Evolutionary conservation across 1,284 basidiomycete species (phyloP), one percentile per base, ranked within the genome.

Genomic region (Boletus calvinii): DNA sequence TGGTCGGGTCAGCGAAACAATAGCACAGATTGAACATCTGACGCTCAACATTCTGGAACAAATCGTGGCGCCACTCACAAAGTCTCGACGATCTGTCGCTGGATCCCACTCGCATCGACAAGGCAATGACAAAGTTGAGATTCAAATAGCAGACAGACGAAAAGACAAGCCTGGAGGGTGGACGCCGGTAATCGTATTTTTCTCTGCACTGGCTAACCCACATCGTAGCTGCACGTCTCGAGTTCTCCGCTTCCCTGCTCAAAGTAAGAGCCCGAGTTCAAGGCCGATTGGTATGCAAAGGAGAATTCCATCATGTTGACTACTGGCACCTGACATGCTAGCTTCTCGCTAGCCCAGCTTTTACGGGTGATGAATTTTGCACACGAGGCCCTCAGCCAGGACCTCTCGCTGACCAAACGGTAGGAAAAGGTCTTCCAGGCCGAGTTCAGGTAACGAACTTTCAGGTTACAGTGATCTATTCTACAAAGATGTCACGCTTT

Each of bases 401-500:
- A 74, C 17, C 68, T 81, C 18, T 78, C 84, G 0, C 71, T 77
- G 2, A 92, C 89, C 5, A 92, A 91, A 69, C 74, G 89, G 88
- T 87, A 58, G 37, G 64, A n/a, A 4, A 13, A 31, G 35, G 15
- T 13, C 41, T 31, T 36, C 6, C 15, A 6, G 6, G 26, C 11
- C 4, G n/a, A 32, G 4, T 35, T 38, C 37, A 42, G 37, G 30
- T 37, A 17, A 41, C 35, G 5, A 41, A 63, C 18, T 41, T 24
- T 3, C 12, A 39, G 13, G 35, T 45, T 35, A 18, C 60, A 94
- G 92, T 9, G 93, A 96, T 65, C 79, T 96, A 17, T 96, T 83
- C 70, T 97, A 97, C 70, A 84, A 83, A 54, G 90, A 95, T 56
- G 84, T 91, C 0, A 59, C 69, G 1, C 73, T 96, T 1, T 97